phyloP scores from a whole-genome alignment of 257 asterid species.

The Ilex asprella region DNA sequence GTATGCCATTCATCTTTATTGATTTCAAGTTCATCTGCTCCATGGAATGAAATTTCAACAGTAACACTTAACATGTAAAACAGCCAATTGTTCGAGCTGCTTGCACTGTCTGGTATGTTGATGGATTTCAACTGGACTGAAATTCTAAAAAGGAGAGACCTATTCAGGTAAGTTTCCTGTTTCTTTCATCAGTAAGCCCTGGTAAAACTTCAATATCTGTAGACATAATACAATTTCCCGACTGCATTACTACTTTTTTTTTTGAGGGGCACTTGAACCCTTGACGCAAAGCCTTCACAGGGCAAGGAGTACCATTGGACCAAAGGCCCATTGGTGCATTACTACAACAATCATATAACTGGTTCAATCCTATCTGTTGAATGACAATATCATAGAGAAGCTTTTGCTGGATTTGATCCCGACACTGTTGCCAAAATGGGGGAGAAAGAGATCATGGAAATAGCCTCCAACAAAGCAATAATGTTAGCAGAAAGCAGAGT shows the following conservation, averaged over 20 bases:
- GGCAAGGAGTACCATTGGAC: no score
- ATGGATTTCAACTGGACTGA: conserved; percentile 97
- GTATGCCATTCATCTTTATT: conserved; percentile 31
- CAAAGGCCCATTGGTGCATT: no score
- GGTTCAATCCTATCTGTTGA: background rate
- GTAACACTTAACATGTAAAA: background rate
- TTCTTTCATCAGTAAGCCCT: background rate
- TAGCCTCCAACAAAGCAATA: conserved; percentile 46
- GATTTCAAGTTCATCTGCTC: background rate
- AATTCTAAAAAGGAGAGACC: conserved; percentile 58
- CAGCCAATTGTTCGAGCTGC: conserved; percentile 81
- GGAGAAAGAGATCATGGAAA: conserved; percentile 56
- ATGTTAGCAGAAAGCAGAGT: conserved; percentile 62
- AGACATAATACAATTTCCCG: background rate
- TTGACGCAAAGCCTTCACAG: no score
- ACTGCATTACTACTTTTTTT: no score
- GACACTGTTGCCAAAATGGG: conserved; percentile 63
- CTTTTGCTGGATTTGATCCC: conserved; percentile 67
- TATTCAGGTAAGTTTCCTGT: conserved; percentile 39
- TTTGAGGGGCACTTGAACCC: no score
- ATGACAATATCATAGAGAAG: conserved; percentile 32
- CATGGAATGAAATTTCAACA: background rate
- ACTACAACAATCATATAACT: no score
- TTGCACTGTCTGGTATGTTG: conserved; percentile 83
- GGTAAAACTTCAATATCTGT: no score